Evolutionary conservation across 1,284 basidiomycete genomes (phyloP).

Genomic region (Gomphus sp.): DNA sequence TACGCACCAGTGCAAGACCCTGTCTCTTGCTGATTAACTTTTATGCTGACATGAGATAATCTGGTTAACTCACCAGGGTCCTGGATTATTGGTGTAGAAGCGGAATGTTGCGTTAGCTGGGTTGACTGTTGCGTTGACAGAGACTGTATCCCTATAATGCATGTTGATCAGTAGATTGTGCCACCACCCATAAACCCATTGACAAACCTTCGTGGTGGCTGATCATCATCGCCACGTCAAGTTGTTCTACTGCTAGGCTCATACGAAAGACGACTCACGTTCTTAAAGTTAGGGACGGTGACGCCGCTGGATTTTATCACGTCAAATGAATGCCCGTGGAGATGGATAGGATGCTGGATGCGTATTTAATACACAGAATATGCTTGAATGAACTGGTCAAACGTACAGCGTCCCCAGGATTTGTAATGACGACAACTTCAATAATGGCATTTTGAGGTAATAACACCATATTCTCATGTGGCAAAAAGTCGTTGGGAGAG

Average conservation of each 20-base stretch:
- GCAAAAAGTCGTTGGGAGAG: slow-evolving; percentile 27
- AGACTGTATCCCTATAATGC: slow-evolving; percentile 10
- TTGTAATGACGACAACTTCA: slow-evolving; percentile 23
- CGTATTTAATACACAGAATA: not conserved
- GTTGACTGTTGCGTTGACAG: slow-evolving; percentile 11
- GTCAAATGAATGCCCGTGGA: slow-evolving; percentile 27
- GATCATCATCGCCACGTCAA: not conserved
- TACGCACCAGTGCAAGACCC: slow-evolving; percentile 17
- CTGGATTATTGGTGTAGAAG: slow-evolving; percentile 37
- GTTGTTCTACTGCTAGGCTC: too few species aligned
- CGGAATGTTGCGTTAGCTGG: slow-evolving; percentile 27
- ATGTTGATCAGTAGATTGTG: not conserved
- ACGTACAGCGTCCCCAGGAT: slow-evolving; percentile 22
- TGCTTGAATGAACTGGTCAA: slow-evolving; percentile 15
- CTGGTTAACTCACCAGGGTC: not conserved
- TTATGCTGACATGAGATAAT: not conserved
- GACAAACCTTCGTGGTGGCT: slow-evolving; percentile 1
- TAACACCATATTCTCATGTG: slow-evolving; percentile 27
- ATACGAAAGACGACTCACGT: slow-evolving; percentile 18
- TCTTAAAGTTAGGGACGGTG: slow-evolving; percentile 24
- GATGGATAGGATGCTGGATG: slow-evolving; percentile 25
- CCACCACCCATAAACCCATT: not conserved
- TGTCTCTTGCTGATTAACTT: slow-evolving; percentile 12
- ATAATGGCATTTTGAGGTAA: slow-evolving; percentile 28
- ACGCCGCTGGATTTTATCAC: slow-evolving; percentile 27